Evolutionary conservation across 1,284 basidiomycete genomes (phyloP).

Genomic region (Irpex rosettiformis): DNA sequence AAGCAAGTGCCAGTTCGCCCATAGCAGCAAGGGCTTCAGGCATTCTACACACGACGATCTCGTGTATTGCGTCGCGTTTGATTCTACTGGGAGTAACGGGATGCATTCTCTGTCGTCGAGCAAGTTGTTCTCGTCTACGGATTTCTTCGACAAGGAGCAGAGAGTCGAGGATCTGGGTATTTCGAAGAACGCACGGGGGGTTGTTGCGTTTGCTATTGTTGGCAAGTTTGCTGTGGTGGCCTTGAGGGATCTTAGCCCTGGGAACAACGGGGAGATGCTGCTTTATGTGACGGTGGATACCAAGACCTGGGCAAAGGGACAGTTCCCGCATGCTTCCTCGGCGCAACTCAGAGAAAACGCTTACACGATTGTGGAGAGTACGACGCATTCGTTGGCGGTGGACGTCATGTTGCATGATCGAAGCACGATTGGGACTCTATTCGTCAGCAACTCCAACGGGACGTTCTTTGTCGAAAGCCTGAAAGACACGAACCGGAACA

Average conservation of each 20-base stretch:
- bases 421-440: slow-evolving; percentile 82
- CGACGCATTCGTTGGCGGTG: slow-evolving; percentile 88
- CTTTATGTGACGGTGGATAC: slow-evolving; percentile 85
- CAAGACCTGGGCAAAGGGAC: slow-evolving; percentile 75
- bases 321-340: slow-evolving; percentile 83
- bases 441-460: slow-evolving; percentile 92
- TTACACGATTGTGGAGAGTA: slow-evolving; percentile 95
- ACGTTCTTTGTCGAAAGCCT: slow-evolving; percentile 94
- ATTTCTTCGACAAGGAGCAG: slow-evolving; percentile 72
- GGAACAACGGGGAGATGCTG: slow-evolving; percentile 66
- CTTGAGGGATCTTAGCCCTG: slow-evolving; percentile 57
- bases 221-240: slow-evolving; percentile 90
- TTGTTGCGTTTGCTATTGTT: slow-evolving; percentile 87
- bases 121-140: slow-evolving; percentile 75
- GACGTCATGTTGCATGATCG: slow-evolving; percentile 84
- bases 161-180: slow-evolving; percentile 82
- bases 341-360: slow-evolving; percentile 83
- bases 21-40: slow-evolving; percentile 76
- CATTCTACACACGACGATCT: slow-evolving; percentile 69
- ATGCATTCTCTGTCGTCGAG: slow-evolving; percentile 60
- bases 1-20: slow-evolving; percentile 81
- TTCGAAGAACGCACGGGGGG: slow-evolving; percentile 78
- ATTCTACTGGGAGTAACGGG: slow-evolving; percentile 48
- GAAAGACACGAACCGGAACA: slow-evolving; percentile 87
- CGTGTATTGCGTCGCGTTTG: slow-evolving; percentile 86